These are phyloP conservation scores for Linanthus parryae DNA, from an alignment of 148 eudicot genomes.

Conservation along the genomic window DNA sequence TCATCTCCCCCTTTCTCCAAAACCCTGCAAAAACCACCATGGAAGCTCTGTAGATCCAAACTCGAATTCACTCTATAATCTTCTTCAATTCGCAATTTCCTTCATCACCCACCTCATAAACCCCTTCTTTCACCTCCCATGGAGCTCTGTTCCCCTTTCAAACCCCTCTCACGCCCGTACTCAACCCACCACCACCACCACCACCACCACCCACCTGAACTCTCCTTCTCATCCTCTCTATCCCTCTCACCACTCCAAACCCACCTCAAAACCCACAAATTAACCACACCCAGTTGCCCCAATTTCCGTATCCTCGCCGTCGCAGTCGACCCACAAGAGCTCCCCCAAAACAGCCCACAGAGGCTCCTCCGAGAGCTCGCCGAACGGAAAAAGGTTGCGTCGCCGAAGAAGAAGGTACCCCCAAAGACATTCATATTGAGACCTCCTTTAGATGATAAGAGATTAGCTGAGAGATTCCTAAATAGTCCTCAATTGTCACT, in stretches of 20 bases:
- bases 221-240: constrained; percentile 58
- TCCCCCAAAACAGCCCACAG: constrained; percentile 80
- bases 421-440: constrained; percentile 75
- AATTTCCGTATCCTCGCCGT: constrained; percentile 33
- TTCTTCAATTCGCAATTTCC: constrained; percentile 6
- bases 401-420: constrained; percentile 64
- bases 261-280: constrained; percentile 19
- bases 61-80: background rate
- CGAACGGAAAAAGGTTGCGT: constrained; percentile 54
- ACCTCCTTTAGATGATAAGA: constrained; percentile 84
- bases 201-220: constrained; percentile 24
- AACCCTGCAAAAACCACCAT: constrained; percentile 32
- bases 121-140: constrained; percentile 19
- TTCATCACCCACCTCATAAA: background rate
- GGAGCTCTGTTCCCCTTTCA: constrained; percentile 75
- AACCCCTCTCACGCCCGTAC: constrained; percentile 30
- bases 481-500: constrained; percentile 85
- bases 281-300: constrained; percentile 15
- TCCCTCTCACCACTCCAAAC: constrained; percentile 30
- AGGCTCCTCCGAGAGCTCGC: constrained; percentile 78
- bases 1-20: constrained; percentile 7
- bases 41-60: constrained; percentile 7
- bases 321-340: constrained; percentile 47
- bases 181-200: constrained; percentile 12
- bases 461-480: constrained; percentile 66